Evolutionary conservation across 495 filamentous ascomycete species (phyloP).

Genomic region (Neurospora sp.): DNA sequence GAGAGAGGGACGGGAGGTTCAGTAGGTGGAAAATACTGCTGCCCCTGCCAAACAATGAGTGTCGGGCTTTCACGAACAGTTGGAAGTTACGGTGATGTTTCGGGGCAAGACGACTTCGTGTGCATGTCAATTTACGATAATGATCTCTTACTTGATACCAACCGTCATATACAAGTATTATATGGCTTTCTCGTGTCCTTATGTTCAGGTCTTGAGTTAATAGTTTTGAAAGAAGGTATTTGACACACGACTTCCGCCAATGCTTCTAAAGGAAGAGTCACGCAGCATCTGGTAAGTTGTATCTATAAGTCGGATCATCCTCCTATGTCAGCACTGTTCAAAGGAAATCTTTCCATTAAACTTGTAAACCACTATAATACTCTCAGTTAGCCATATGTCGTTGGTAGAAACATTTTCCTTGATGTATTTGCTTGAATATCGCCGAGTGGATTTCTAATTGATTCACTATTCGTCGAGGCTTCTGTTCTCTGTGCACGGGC

Average conservation of each 20-base stretch:
- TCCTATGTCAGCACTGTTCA: too few species aligned
- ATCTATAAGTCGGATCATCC: too few species aligned
- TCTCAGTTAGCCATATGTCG: background rate
- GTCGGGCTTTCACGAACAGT: background rate
- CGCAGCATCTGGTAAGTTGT: too few species aligned
- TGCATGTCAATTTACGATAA: background rate
- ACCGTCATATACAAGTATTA: background rate
- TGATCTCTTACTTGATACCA: background rate
- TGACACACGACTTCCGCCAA: too few species aligned
- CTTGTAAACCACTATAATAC: background rate
- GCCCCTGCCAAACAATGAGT: background rate
- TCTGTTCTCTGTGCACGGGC: background rate
- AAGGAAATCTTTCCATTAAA: too few species aligned
- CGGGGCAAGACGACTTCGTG: background rate
- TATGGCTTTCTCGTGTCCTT: background rate
- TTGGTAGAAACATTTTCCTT: background rate
- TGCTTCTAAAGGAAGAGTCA: too few species aligned
- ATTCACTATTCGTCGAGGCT: background rate
- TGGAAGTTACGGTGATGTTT: background rate
- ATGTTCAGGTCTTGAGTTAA: background rate
- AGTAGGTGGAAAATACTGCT: background rate
- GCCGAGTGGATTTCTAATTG: background rate
- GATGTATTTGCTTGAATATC: background rate
- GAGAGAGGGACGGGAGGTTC: background rate
- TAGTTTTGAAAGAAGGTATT: background rate